phyloP scores from a whole-genome alignment of 1,139 yeast species.

The Waltiozyma sp. region DNA sequence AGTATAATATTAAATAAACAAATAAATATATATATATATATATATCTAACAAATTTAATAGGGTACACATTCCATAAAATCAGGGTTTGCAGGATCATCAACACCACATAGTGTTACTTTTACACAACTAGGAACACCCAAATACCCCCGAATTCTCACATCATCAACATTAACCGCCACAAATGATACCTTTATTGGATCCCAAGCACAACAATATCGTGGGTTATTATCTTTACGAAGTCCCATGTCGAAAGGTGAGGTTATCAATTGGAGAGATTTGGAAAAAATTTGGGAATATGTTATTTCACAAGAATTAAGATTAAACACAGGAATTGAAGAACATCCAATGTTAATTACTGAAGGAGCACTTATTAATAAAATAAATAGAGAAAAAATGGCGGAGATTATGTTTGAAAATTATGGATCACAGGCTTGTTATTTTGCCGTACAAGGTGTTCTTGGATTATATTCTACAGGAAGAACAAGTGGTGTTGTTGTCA shows the following conservation, averaged over 20 bases:
- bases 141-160: constrained; percentile 78
- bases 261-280: constrained; percentile 83
- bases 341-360: constrained; percentile 86
- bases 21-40: too few relatives aligned
- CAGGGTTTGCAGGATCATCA: constrained; percentile 92
- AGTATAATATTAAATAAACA: too few relatives aligned
- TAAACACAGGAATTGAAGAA: constrained; percentile 46
- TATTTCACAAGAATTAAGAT: constrained; percentile 49
- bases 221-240: constrained; percentile 62
- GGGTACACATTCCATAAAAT: constrained; percentile 83
- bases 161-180: constrained; percentile 41
- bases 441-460: constrained; percentile 75
- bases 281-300: constrained; percentile 63
- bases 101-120: constrained; percentile 52
- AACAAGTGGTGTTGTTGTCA: constrained; percentile 84
- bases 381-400: constrained; percentile 62
- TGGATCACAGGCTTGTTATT: constrained; percentile 77
- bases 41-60: too few relatives aligned
- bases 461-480: constrained; percentile 82
- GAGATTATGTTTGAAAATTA: constrained; percentile 77
- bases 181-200: constrained; percentile 59
- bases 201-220: constrained; percentile 58
- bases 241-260: constrained; percentile 75
- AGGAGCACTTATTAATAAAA: constrained; percentile 73
- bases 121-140: constrained; percentile 63